Conservation (phyloP, 495 filamentous ascomycete species). For the Xylaria venustula region DNA sequence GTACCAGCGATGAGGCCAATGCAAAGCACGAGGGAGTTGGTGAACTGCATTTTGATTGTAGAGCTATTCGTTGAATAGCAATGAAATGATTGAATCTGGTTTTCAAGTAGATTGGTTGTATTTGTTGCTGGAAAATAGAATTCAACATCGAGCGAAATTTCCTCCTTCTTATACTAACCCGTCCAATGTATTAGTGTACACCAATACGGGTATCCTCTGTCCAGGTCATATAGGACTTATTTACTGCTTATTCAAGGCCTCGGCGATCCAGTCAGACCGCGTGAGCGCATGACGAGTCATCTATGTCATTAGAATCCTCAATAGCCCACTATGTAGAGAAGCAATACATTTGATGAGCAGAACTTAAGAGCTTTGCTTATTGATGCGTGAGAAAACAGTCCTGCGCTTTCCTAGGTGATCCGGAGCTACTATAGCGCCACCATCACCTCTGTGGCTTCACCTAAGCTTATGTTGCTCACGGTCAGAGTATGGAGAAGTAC, state of each 20-base stretch:
- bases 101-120: not conserved
- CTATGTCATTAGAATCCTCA: not conserved
- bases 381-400: slow-evolving; percentile 7
- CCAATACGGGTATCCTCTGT: not conserved
- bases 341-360: too few relatives aligned
- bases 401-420: not conserved
- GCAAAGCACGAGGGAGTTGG: slow-evolving; percentile 12
- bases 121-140: not conserved
- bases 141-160: not conserved
- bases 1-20: slow-evolving; percentile 20
- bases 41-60: slow-evolving; percentile 23
- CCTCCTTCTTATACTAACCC: not conserved
- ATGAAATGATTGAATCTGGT: not conserved
- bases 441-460: not conserved
- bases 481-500: too few relatives aligned
- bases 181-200: not conserved
- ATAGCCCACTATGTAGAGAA: not conserved
- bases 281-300: not conserved
- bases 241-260: not conserved
- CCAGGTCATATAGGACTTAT: not conserved
- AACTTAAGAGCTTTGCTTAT: not conserved
- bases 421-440: not conserved
- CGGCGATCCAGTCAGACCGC: not conserved
- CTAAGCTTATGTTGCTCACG: too few relatives aligned
- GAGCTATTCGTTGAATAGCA: not conserved